These are phyloP conservation scores for Leccinum solheimii DNA, from an alignment of 1,284 basidiomycete species.

Conservation along the genomic window DNA sequence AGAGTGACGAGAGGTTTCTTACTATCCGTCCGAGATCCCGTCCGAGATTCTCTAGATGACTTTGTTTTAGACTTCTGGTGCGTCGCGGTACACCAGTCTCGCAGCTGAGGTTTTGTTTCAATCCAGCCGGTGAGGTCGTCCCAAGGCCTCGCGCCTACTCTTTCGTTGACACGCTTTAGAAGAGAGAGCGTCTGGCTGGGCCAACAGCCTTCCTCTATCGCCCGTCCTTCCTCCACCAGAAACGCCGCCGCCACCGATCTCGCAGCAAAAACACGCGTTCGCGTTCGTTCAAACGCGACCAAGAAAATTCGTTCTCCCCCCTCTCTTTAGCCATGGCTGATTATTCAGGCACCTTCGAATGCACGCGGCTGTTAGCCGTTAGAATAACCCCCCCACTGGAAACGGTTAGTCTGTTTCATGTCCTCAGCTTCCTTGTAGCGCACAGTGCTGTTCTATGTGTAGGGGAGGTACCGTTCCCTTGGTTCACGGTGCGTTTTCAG, in stretches of 20 bases:
- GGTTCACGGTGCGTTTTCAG: too few relatives aligned
- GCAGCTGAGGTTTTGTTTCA: conserved; percentile 7
- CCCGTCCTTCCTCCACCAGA: conserved; percentile 8
- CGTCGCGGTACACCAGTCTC: conserved; percentile 5
- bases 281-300: too few relatives aligned
- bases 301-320: not conserved
- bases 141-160: not conserved
- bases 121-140: not conserved
- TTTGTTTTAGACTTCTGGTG: conserved; percentile 28
- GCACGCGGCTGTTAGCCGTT: conserved; percentile 16
- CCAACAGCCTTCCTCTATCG: conserved; percentile 24
- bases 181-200: conserved; percentile 16
- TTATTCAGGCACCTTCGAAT: conserved; percentile 14
- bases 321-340: conserved; percentile 1
- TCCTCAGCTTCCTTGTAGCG: not conserved
- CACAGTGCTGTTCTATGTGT: not conserved
- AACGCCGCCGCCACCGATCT: not conserved
- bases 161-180: conserved; percentile 1
- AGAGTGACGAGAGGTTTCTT: too few relatives aligned
- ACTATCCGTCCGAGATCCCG: too few relatives aligned
- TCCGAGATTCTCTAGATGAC: conserved; percentile 13
- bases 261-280: too few relatives aligned
- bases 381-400: conserved; percentile 19
- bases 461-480: too few relatives aligned
- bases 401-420: conserved; percentile 14